Base-by-base conservation (phyloP, 2,329 filamentous ascomycete species). In the Alternaria postmessia region DNA sequence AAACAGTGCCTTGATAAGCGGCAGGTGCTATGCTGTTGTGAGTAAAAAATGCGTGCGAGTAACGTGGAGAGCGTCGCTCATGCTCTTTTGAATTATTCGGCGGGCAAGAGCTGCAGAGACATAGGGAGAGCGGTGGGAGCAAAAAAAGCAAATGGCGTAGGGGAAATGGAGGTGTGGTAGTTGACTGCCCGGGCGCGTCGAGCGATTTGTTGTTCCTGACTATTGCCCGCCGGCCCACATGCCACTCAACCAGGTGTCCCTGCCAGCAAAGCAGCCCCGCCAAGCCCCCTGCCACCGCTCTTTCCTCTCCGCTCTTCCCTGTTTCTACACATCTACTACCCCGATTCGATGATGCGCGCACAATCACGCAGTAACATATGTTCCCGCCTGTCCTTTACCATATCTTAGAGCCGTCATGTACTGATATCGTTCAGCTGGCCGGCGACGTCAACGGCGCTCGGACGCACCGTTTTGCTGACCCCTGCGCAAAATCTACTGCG, bases 371-470 rank as follows among this genome's bases (percentile, higher is more conserved):
- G 11, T 18, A 20, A 54, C 34, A 12, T 5, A 36, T 18, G 14
- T 38, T 34, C 28, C n/a, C 18, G 14, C 41, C 14, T 22, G 9
- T 51, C 52, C 39, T n/a, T 56, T 28, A 43, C 39, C 14, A 16
- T 39, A 16, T 38, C 5, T 4, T 7, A 9, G 26, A 57, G 18
- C 36, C 53, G 30, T 34, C 46, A 32, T 51, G 14, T 14, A 32
- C 49, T 39, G n/a, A 5, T 11, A 14, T 47, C 42, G 4, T 7
- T 8, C n/a, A 26, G n/a, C 54, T 30, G 57, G 54, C 43, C 44
- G 28, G 30, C 67, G 57, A 68, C 64, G 66, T 67, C 66, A 65
- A 61, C 43, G 36, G 54, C 63, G 67, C 64, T 62, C 57, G 51
- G 51, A 42, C 51, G 51, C 48, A 36, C 24, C 53, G 20, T 36